Percentiles rank a stretch among this genome's conserved stretches.
phyloP scores from a whole-genome alignment of 106 monocot species.

The Acanthochlamys bracteata region DNA sequence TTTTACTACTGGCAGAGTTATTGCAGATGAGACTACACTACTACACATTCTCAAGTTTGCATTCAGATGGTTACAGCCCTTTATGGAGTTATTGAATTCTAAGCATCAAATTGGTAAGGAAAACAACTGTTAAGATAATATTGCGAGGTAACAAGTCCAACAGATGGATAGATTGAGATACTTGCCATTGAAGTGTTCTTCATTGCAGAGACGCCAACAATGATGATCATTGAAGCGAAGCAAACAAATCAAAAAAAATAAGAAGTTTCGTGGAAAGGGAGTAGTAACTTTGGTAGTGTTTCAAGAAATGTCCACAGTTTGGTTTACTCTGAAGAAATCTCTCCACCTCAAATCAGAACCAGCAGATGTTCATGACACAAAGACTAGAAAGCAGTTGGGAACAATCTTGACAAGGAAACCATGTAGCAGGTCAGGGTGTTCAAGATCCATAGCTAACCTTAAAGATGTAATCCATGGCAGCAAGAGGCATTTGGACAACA shows the following conservation, averaged over 20 bases:
- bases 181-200: no score
- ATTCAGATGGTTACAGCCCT: background rate
- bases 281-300: slow-evolving; percentile 1
- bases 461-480: slow-evolving; percentile 81
- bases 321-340: slow-evolving; percentile 80
- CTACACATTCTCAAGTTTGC: background rate
- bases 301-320: slow-evolving; percentile 59
- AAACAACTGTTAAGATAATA: background rate
- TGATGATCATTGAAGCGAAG: background rate
- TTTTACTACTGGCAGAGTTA: background rate
- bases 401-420: slow-evolving; percentile 41
- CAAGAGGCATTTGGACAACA: slow-evolving; percentile 53
- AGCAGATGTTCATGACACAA: slow-evolving; percentile 78
- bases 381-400: slow-evolving; percentile 24
- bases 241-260: background rate
- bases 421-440: slow-evolving; percentile 55
- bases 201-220: background rate
- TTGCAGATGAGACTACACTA: background rate
- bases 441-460: slow-evolving; percentile 77
- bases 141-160: background rate
- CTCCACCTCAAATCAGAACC: slow-evolving; percentile 89
- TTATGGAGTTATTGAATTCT: background rate
- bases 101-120: background rate
- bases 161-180: background rate
- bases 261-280: background rate